Evolutionary conservation across 257 asterid species (phyloP).

Genomic region (Capsicum chinense): DNA sequence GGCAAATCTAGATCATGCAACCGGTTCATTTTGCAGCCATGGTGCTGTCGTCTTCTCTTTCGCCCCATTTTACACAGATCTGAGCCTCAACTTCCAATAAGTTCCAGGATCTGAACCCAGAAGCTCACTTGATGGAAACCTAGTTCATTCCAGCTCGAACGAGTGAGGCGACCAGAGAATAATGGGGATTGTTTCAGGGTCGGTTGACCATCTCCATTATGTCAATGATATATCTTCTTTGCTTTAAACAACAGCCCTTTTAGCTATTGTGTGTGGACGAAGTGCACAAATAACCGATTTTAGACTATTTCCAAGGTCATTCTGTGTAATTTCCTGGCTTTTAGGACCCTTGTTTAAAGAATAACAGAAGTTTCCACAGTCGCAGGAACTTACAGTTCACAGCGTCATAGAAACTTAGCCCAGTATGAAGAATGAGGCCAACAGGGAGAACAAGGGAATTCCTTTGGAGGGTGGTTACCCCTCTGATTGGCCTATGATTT

Average conservation of each 20-base stretch:
- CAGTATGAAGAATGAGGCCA: slow-evolving; percentile 15
- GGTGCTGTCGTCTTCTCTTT: slow-evolving; percentile 2
- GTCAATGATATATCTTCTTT: not conserved
- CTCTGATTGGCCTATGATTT: slow-evolving; percentile 6
- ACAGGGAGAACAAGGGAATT: not conserved
- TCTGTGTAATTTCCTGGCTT: not conserved
- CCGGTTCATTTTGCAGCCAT: not conserved
- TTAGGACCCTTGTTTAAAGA: not conserved
- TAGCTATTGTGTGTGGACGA: not conserved
- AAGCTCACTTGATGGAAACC: not conserved
- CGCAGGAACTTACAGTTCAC: not conserved
- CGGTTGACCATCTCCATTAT: too few relatives aligned
- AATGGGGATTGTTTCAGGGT: not conserved
- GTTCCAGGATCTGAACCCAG: not conserved
- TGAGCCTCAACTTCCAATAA: slow-evolving; percentile 24
- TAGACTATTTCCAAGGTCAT: not conserved
- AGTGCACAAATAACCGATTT: not conserved
- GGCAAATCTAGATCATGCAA: not conserved
- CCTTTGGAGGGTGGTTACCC: not conserved
- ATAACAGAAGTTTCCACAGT: not conserved
- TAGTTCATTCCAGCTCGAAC: not conserved
- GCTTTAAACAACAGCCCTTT: not conserved
- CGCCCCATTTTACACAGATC: not conserved
- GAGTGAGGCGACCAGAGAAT: too few relatives aligned
- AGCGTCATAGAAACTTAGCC: not conserved